Evolutionary conservation across 371 early-diverging fungal genomes (phyloP), one percentile per base, ranked within the genome.

Genomic region (Caulochytrium protostelioides): DNA sequence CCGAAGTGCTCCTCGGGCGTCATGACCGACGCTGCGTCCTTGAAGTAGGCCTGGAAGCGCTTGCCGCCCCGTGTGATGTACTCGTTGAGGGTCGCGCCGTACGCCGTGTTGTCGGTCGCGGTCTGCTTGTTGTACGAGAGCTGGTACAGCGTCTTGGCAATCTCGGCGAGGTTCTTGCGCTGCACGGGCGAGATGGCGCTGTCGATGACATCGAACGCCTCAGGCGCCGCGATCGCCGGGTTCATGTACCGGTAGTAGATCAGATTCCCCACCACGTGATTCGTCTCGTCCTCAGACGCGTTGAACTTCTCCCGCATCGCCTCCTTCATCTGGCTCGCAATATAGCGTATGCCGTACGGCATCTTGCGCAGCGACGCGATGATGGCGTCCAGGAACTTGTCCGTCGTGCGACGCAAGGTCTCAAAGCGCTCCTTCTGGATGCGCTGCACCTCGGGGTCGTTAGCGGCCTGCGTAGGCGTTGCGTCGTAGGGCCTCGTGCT

Each of bases 171-270:
- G 52, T 92, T 92, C 55, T 85, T 89, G 42, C 92, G 74, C 55
- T 92, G 87, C 35, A 73, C 57, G 1, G 80, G 83, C 34, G 67
- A 72, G 25, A 94, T 72, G 16, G 65, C 62, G 8, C 66, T 63
- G 24, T 89, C 84, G 39, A 90, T 82, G 25, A 97, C 86, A 51
- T 90, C 90, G 46, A 85, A 89, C 10, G 78, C 75, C 49, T 92
- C 95, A 13, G 97, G 97, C 2, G 92, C 87, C 72, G 84, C 73
- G 41, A 97, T 90, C n/a, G 85, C 94, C 13, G 92, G 94, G 53
- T 87, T 91, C 42, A 97, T 72, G 55, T 90, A 94, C 23, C 90
- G 76, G 55, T 90, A 90, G 56, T 89, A 97, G 24, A 97, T 76
- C 43, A 92, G 59, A 46, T 90, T 79, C 6, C 91, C 90, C 24